Evolutionary conservation across 73 alveolate genomes (phyloP).

Genomic region (Paraurostyla sp.): DNA sequence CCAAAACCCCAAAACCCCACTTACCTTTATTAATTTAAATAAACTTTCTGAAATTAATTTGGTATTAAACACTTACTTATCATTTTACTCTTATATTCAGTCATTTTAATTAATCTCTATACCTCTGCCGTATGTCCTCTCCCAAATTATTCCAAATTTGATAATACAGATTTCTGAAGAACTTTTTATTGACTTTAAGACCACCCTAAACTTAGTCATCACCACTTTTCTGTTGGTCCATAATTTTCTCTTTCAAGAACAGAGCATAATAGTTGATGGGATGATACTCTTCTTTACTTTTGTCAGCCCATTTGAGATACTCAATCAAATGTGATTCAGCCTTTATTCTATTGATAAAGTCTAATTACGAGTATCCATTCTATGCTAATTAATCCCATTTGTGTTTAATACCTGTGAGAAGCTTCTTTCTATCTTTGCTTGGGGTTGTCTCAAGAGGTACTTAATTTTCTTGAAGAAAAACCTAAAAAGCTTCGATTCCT

Average conservation of each 20-base stretch:
- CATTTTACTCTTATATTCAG: no score
- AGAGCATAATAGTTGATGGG: constrained; percentile 41
- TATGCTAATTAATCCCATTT: constrained; percentile 14
- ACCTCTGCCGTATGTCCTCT: no score
- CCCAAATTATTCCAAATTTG: background rate
- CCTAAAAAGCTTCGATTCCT: constrained; percentile 14
- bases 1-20: no score
- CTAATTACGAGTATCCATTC: background rate
- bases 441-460: background rate
- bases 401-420: background rate
- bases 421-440: background rate
- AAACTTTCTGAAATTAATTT: no score
- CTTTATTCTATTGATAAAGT: constrained; percentile 10
- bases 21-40: no score
- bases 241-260: constrained; percentile 9
- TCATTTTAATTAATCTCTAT: no score
- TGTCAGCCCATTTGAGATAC: background rate
- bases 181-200: constrained; percentile 34
- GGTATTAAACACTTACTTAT: no score
- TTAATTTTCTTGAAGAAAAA: constrained; percentile 1
- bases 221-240: background rate
- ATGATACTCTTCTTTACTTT: background rate
- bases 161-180: constrained; percentile 6
- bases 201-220: background rate
- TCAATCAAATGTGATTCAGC: constrained; percentile 19